phyloP scores from a whole-genome alignment of 2,329 filamentous ascomycete genomes.

The Ophiostoma ulmi region DNA sequence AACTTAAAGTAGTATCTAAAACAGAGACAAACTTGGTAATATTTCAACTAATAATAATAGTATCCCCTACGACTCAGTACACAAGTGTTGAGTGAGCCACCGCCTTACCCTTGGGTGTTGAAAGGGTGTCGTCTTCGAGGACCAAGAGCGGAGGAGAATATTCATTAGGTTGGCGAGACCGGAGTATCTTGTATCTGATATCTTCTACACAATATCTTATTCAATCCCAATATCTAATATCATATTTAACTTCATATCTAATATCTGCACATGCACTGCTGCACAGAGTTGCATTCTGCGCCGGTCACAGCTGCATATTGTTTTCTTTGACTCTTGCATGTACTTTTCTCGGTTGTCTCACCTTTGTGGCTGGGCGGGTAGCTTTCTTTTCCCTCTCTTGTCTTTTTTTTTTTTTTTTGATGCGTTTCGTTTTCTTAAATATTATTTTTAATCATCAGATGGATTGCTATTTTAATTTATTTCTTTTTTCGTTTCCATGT shows the following conservation, averaged over 20 bases:
- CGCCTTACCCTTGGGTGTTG: not conserved
- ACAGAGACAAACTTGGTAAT: not conserved
- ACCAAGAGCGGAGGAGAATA: not conserved
- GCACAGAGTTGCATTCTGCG: constrained; percentile 11
- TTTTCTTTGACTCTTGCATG: constrained; percentile 11
- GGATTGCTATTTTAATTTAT: not conserved
- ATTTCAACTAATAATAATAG: not conserved
- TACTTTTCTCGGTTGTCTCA: constrained; percentile 1
- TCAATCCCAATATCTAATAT: not conserved
- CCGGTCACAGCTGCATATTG: constrained; percentile 11
- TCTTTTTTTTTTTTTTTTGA: not conserved
- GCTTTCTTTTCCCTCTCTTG: not conserved
- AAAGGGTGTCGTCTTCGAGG: not conserved
- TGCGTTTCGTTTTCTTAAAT: not conserved
- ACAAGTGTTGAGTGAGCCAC: not conserved
- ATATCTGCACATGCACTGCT: not conserved
- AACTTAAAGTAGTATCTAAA: not conserved
- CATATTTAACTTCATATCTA: not conserved
- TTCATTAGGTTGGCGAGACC: not conserved
- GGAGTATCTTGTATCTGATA: not conserved
- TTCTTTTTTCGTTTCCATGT: too few relatives aligned
- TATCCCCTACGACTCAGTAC: too few relatives aligned
- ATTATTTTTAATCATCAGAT: not conserved
- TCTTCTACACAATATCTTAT: not conserved
- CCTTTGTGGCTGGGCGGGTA: constrained; percentile 1